Conservation (phyloP, 2,329 filamentous ascomycete species). For the Fusarium nygamai region DNA sequence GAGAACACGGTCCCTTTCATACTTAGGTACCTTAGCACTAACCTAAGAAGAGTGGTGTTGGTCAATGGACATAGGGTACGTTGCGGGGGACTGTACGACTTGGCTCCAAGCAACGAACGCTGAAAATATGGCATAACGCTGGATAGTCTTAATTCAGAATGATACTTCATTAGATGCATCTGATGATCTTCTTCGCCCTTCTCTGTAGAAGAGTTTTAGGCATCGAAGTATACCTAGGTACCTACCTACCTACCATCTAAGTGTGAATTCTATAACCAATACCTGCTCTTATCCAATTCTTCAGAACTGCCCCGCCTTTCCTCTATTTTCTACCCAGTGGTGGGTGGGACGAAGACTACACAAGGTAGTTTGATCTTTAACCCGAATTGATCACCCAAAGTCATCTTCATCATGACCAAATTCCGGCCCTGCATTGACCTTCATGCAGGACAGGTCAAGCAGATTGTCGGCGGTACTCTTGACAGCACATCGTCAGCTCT, state of each 20-base stretch:
- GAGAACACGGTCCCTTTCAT: background rate
- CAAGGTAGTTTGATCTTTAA: slow-evolving; percentile 2
- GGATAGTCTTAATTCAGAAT: background rate
- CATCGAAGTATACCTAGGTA: too few species aligned
- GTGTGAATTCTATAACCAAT: background rate
- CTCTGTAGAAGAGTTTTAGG: background rate
- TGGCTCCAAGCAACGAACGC: background rate
- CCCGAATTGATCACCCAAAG: background rate
- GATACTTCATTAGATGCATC: background rate
- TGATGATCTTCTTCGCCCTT: too few species aligned
- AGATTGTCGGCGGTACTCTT: slow-evolving; percentile 96
- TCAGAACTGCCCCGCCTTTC: slow-evolving; percentile 30
- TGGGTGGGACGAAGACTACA: slow-evolving; percentile 1
- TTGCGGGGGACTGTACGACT: background rate
- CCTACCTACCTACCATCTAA: too few species aligned
- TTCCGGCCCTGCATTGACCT: slow-evolving; percentile 98
- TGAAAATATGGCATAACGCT: background rate
- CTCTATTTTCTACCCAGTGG: slow-evolving; percentile 20
- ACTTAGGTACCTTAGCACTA: too few species aligned
- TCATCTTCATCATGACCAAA: slow-evolving; percentile 74
- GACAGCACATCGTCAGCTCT: slow-evolving; percentile 72
- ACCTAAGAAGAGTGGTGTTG: background rate
- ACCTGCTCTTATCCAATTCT: background rate
- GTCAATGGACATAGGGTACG: background rate
- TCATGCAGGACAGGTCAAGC: slow-evolving; percentile 96